phyloP scores from a whole-genome alignment of 1,139 yeast genomes.

The Hemisphaericaspora subhashii region DNA sequence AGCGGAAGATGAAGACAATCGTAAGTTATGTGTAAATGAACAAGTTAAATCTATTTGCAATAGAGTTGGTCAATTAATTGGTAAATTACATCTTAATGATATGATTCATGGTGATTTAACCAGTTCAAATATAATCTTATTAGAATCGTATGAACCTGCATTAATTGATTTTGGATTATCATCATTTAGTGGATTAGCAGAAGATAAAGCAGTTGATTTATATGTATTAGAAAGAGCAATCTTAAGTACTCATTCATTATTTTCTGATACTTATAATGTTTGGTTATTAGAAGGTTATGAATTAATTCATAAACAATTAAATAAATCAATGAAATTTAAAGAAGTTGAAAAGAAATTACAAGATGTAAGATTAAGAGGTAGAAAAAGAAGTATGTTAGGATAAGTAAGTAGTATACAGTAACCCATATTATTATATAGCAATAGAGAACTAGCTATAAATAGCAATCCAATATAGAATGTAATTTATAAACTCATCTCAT shows the following conservation, averaged over 20 bases:
- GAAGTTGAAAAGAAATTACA: conserved; percentile 69
- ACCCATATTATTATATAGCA: too few species aligned
- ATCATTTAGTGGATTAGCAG: conserved; percentile 73
- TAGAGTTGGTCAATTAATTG: conserved; percentile 70
- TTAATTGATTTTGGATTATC: conserved; percentile 92
- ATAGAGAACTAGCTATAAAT: too few species aligned
- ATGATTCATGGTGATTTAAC: conserved; percentile 95
- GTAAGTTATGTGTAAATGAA: conserved; percentile 28
- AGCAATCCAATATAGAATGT: too few species aligned
- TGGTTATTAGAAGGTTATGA: conserved; percentile 79
- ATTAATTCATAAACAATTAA: conserved; percentile 37
- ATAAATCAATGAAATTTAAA: conserved; percentile 35
- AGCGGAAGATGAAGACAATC: too few species aligned
- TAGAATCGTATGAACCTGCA: conserved; percentile 44
- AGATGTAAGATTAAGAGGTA: conserved; percentile 86
- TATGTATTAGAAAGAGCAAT: conserved; percentile 94
- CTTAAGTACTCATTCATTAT: conserved; percentile 81
- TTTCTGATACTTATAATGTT: conserved; percentile 59
- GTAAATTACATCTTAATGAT: conserved; percentile 69
- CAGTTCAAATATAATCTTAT: conserved; percentile 77
- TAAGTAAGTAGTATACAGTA: conserved; percentile 20
- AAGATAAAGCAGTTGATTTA: conserved; percentile 94
- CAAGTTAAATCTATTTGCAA: conserved; percentile 43
- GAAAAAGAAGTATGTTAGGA: conserved; percentile 94
- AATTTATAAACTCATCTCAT: too few species aligned